Percentiles rank a stretch among this genome's conserved stretches.
Evolutionary conservation across 176 grass and related monocot genomes (phyloP).

Genomic region (Poa pratensis): DNA sequence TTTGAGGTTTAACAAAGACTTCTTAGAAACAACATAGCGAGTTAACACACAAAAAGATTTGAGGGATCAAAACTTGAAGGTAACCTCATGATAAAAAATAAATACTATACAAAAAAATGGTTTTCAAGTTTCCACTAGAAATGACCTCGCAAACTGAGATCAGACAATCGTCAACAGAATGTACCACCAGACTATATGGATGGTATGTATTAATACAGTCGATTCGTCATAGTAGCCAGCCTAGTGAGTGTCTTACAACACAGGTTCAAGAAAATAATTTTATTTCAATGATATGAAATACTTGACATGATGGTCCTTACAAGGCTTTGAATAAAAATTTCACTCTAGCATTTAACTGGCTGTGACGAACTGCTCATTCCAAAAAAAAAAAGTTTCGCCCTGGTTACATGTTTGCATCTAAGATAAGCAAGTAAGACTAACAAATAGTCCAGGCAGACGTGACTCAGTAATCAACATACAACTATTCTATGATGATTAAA

Average conservation of each 20-base stretch:
- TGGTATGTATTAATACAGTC: not conserved
- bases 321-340: not conserved
- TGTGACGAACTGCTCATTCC: not conserved
- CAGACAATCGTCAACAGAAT: not conserved
- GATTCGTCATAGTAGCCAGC: not conserved
- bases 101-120: not conserved
- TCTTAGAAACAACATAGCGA: not conserved
- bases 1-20: not conserved
- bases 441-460: constrained; percentile 6
- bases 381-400: not conserved
- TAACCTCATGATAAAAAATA: not conserved
- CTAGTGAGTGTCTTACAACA: not conserved
- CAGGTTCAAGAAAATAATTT: not conserved
- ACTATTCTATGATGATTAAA: constrained; percentile 27
- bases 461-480: constrained; percentile 5
- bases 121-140: constrained; percentile 14
- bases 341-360: constrained; percentile 6
- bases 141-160: not conserved
- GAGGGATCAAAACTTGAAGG: not conserved
- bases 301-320: not conserved
- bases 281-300: not conserved
- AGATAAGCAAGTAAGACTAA: constrained; percentile 18
- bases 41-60: not conserved
- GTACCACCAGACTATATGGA: not conserved
- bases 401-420: not conserved